Conservation (phyloP, 441 rosid species). For the Capsella rubella region DNA sequence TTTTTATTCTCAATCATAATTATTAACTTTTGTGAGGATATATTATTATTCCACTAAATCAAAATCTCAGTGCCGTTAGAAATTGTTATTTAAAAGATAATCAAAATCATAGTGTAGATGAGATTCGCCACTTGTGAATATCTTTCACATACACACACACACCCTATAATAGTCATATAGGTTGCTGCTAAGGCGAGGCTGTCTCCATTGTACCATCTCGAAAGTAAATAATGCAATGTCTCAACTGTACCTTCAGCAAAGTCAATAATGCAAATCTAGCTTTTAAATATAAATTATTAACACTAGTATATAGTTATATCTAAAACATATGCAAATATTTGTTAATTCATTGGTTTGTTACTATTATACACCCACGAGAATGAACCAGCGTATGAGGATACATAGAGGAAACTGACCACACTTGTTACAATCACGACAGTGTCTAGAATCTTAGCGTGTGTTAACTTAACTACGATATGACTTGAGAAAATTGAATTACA, state of each 20-base stretch:
- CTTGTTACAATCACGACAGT: background rate
- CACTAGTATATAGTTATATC: no score
- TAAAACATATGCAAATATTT: no score
- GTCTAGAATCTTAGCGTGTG: background rate
- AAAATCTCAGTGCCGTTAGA: conserved; percentile 27
- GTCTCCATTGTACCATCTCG: conserved; percentile 36
- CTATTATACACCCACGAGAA: background rate
- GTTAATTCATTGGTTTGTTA: no score
- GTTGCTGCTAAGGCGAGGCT: conserved; percentile 17
- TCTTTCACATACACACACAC: background rate
- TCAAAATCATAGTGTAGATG: background rate
- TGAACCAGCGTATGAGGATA: background rate
- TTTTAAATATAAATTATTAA: background rate
- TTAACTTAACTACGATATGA: background rate
- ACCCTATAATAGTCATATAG: conserved; percentile 9
- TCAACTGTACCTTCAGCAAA: conserved; percentile 27
- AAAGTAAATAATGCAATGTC: conserved; percentile 26
- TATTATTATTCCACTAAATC: conserved; percentile 23
- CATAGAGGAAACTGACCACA: background rate
- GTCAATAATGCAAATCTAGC: conserved; percentile 24
- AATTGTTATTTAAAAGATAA: background rate
- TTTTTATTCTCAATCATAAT: conserved; percentile 22
- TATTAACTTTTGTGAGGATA: conserved; percentile 3
- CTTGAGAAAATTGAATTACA: background rate
- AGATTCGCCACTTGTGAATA: conserved; percentile 38